These are phyloP conservation scores for Senecio squalidus DNA, from an alignment of 140 eudicot species.

Conservation along the genomic window DNA sequence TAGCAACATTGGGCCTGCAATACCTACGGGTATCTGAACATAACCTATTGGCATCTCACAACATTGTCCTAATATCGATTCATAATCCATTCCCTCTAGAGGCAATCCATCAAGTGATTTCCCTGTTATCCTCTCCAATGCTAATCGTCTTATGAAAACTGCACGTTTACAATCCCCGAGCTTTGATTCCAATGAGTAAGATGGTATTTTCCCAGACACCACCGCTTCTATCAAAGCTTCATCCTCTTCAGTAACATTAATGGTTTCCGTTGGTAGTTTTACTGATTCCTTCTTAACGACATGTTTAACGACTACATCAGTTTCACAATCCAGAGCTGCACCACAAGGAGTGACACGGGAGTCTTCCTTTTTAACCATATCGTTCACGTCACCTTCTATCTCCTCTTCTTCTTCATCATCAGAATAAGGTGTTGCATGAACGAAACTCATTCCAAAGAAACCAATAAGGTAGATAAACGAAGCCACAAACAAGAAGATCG, in stretches of 20 bases:
- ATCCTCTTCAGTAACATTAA: conserved; percentile 15
- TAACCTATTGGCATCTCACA: conserved; percentile 35
- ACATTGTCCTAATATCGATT: conserved; percentile 31
- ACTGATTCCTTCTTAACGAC: conserved; percentile 2
- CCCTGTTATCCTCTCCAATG: conserved; percentile 25
- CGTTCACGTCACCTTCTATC: background rate
- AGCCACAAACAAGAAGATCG: conserved; percentile 2
- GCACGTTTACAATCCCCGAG: conserved; percentile 29
- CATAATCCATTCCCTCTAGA: conserved; percentile 25
- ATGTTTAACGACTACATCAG: background rate
- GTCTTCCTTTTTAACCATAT: background rate
- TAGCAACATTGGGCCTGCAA: conserved; percentile 39
- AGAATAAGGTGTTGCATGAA: background rate
- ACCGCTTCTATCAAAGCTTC: conserved; percentile 18
- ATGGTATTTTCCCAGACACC: conserved; percentile 15
- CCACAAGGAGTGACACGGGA: background rate
- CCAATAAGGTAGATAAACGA: conserved; percentile 21
- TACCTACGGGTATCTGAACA: conserved; percentile 33
- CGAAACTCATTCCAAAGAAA: conserved; percentile 17
- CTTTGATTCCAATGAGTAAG: conserved; percentile 23
- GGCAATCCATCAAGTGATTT: conserved; percentile 28
- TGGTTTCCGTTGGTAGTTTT: background rate
- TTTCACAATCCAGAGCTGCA: background rate
- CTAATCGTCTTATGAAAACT: conserved; percentile 11
- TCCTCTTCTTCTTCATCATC: conserved; percentile 17